Percentiles rank a stretch among this genome's conserved stretches.
phyloP scores from a whole-genome alignment of 2,329 filamentous ascomycete genomes.

The Pseudogymnoascus verrucosus region DNA sequence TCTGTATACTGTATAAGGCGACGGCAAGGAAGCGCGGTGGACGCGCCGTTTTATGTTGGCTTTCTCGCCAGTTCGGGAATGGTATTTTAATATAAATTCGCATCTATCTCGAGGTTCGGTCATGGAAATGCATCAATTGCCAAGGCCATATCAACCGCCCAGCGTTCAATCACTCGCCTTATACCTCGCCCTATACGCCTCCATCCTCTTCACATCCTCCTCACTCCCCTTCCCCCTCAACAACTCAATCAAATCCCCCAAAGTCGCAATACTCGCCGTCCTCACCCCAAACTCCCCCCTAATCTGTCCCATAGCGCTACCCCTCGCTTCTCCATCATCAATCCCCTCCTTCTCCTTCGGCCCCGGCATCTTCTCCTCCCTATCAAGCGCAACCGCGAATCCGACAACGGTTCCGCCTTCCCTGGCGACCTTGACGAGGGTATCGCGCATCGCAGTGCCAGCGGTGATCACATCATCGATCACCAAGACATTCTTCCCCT shows the following conservation, averaged over 20 bases:
- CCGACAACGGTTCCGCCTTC: conserved; percentile 55
- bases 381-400: conserved; percentile 54
- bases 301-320: conserved; percentile 79
- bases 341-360: conserved; percentile 22
- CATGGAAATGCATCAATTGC: background rate
- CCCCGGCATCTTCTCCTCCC: conserved; percentile 43
- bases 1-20: background rate
- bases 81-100: background rate
- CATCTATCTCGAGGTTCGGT: background rate
- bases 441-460: conserved; percentile 57
- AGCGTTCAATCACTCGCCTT: conserved; percentile 44
- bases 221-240: conserved; percentile 53
- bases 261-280: conserved; percentile 70
- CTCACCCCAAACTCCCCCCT: conserved; percentile 73
- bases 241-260: conserved; percentile 70
- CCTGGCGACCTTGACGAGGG: conserved; percentile 51
- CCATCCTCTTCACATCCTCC: conserved; percentile 55
- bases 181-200: conserved; percentile 60
- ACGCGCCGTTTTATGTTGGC: background rate
- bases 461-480: conserved; percentile 65
- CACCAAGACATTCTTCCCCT: conserved; percentile 55
- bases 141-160: background rate
- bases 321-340: conserved; percentile 60
- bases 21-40: background rate
- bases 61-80: background rate